Evolutionary conservation across 1,139 yeast species (phyloP).

Genomic region (Blastobotrys buckinghamii): DNA sequence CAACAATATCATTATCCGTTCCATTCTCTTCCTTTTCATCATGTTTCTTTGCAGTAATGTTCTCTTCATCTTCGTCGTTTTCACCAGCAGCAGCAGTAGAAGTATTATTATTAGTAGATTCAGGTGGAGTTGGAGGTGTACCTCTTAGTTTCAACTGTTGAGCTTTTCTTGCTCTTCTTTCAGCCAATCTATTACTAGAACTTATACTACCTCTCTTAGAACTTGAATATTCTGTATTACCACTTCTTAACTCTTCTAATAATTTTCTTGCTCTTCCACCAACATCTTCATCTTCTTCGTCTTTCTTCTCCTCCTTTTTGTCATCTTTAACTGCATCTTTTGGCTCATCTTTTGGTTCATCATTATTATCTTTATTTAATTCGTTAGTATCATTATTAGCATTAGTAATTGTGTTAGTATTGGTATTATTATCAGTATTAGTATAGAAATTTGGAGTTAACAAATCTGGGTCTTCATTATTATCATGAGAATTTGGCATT

Average conservation of each 20-base stretch:
- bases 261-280: constrained; percentile 57
- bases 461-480: constrained; percentile 1
- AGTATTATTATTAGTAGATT: no score
- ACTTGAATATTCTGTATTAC: constrained; percentile 18
- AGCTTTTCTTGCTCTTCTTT: constrained; percentile 27
- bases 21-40: neutral
- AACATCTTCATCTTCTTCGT: constrained; percentile 39
- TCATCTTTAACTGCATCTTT: neutral
- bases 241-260: constrained; percentile 51
- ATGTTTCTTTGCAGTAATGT: neutral
- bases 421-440: no score
- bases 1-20: no score
- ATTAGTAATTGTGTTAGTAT: no score
- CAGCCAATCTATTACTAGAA: constrained; percentile 20
- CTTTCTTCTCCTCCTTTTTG: neutral
- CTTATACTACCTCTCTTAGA: constrained; percentile 13
- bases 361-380: neutral
- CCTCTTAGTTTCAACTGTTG: constrained; percentile 18
- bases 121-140: neutral
- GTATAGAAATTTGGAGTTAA: no score
- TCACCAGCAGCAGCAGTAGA: neutral
- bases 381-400: no score
- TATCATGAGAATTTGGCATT: neutral
- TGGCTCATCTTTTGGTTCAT: neutral
- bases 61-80: neutral